Evolutionary conservation across 2,329 filamentous ascomycete species (phyloP).

Genomic region (Penicillium rolfsii): DNA sequence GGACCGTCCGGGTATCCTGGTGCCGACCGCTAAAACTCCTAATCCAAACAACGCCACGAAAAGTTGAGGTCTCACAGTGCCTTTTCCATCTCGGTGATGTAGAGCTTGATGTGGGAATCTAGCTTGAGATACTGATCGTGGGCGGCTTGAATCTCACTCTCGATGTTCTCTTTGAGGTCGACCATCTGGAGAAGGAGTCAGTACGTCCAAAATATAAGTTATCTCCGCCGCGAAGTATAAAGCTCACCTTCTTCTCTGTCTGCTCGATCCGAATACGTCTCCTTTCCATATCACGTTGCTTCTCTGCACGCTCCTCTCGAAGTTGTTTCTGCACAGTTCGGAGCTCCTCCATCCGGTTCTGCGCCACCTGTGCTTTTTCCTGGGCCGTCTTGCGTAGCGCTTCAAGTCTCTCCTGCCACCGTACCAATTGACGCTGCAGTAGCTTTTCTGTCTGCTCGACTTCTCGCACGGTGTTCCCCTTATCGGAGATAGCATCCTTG

Average conservation of each 20-base stretch:
- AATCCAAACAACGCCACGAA: slow-evolving; percentile 27
- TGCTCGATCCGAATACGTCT: slow-evolving; percentile 93
- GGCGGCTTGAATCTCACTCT: slow-evolving; percentile 86
- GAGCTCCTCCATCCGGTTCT: slow-evolving; percentile 88
- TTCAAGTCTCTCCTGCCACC: slow-evolving; percentile 85
- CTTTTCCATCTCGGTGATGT: slow-evolving; percentile 99
- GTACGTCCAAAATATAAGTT: slow-evolving; percentile 28
- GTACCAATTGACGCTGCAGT: slow-evolving; percentile 78
- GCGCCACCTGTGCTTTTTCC: slow-evolving; percentile 78
- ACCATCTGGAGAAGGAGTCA: slow-evolving; percentile 70
- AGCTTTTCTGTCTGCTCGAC: slow-evolving; percentile 86
- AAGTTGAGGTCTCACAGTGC: slow-evolving; percentile 57
- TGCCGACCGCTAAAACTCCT: slow-evolving; percentile 42
- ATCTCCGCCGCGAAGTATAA: background rate
- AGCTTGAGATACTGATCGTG: slow-evolving; percentile 97
- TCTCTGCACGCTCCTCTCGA: slow-evolving; percentile 81
- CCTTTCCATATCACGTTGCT: slow-evolving; percentile 89
- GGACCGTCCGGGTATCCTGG: slow-evolving; percentile 46
- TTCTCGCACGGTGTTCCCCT: slow-evolving; percentile 86
- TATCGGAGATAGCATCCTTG: slow-evolving; percentile 82
- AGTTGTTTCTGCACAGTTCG: slow-evolving; percentile 76
- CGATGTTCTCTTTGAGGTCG: slow-evolving; percentile 95
- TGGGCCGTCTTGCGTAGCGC: slow-evolving; percentile 78
- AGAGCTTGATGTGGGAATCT: slow-evolving; percentile 94
- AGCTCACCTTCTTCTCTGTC: slow-evolving; percentile 91